Conservation (phyloP, 2,329 filamentous ascomycete genomes). For the Microcyclosporella mali region DNA sequence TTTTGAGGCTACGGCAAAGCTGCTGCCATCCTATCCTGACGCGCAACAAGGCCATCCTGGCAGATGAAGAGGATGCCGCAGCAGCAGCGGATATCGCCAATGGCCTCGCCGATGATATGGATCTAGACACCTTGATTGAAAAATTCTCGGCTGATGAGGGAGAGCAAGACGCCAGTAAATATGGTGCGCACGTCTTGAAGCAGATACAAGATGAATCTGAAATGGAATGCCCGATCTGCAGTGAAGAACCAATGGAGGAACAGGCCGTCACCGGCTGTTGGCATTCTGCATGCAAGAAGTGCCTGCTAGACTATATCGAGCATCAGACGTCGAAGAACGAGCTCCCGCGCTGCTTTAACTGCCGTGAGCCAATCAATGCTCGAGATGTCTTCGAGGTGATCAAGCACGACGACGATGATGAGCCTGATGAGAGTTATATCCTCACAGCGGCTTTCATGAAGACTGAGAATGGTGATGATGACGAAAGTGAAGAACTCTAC, state of each 20-base stretch:
- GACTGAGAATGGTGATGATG: conserved; percentile 9
- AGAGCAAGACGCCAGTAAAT: conserved; percentile 60
- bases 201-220: conserved; percentile 87
- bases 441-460: conserved; percentile 18
- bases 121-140: conserved; percentile 76
- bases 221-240: conserved; percentile 89
- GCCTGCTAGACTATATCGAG: conserved; percentile 81
- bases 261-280: conserved; percentile 94
- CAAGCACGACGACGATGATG: conserved; percentile 58
- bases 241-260: conserved; percentile 91
- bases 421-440: conserved; percentile 12
- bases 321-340: conserved; percentile 74
- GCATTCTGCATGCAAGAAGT: conserved; percentile 95
- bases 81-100: conserved; percentile 70
- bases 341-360: conserved; percentile 80
- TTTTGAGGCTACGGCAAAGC: conserved; percentile 82
- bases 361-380: conserved; percentile 72
- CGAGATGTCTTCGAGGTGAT: conserved; percentile 91
- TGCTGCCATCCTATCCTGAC: conserved; percentile 92
- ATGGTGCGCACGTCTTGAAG: conserved; percentile 77
- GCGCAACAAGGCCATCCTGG: conserved; percentile 73
- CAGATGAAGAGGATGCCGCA: conserved; percentile 80
- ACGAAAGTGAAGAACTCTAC: conserved; percentile 34
- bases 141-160: conserved; percentile 62
- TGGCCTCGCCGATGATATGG: conserved; percentile 91